Evolutionary conservation across 345 rosid species (phyloP).

Genomic region (Chamaenerion angustifolium): DNA sequence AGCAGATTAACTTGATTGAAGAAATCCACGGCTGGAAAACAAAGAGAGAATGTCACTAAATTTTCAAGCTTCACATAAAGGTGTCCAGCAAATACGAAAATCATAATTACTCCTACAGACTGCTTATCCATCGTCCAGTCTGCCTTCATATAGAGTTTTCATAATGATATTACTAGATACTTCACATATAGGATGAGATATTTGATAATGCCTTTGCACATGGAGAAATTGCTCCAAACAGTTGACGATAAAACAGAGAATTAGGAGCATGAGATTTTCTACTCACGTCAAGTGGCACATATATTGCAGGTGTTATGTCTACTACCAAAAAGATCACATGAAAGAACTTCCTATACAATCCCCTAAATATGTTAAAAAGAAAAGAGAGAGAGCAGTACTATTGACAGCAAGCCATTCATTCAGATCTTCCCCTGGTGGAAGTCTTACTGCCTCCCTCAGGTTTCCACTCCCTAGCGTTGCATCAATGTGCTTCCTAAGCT

Average conservation of each 20-base stretch:
- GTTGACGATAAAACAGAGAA: not conserved
- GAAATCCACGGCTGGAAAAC: slow-evolving; percentile 89
- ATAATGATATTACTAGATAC: not conserved
- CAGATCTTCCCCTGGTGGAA: slow-evolving; percentile 97
- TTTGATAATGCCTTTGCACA: no score
- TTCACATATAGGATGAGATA: no score
- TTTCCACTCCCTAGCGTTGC: slow-evolving; percentile 97
- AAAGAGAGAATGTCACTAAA: slow-evolving; percentile 14
- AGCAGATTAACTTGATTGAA: slow-evolving; percentile 99
- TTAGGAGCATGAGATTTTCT: not conserved
- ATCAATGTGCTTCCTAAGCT: slow-evolving; percentile 94
- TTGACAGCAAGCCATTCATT: slow-evolving; percentile 99
- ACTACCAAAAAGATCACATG: no score
- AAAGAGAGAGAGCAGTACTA: slow-evolving; percentile 32
- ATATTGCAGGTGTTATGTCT: not conserved
- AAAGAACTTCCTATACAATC: no score
- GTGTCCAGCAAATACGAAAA: not conserved
- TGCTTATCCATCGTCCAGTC: not conserved
- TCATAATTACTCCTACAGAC: not conserved
- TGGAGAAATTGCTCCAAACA: no score
- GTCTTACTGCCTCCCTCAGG: slow-evolving; percentile 94
- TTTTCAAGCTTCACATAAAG: slow-evolving; percentile 3
- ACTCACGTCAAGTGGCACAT: not conserved
- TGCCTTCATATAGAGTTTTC: not conserved
- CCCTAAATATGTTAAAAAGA: no score